Evolutionary conservation across 306 rosid species (phyloP).

Genomic region (Cyclanthera cordifolia): DNA sequence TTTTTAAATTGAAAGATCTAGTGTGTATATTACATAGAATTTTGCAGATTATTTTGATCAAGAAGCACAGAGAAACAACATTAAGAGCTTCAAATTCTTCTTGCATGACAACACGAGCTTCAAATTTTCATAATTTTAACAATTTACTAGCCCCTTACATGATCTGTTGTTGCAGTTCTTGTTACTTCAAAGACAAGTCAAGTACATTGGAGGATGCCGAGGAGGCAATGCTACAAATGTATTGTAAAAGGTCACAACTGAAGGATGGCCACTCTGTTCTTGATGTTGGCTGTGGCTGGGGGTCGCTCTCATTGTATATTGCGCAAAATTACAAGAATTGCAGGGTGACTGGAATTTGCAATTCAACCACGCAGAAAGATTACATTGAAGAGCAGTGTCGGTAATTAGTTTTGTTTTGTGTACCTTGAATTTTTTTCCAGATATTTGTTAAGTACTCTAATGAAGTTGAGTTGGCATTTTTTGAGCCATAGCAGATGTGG

Average conservation of each 20-base stretch:
- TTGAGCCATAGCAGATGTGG: neutral
- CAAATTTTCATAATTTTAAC: neutral
- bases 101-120: neutral
- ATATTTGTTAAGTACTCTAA: neutral
- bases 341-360: conserved; percentile 79
- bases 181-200: conserved; percentile 59
- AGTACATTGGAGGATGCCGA: conserved; percentile 72
- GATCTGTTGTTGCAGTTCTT: conserved; percentile 39
- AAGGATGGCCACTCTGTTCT: conserved; percentile 70
- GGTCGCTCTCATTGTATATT: conserved; percentile 59
- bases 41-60: neutral
- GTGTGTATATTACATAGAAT: neutral
- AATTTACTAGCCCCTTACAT: neutral
- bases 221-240: conserved; percentile 59
- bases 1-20: neutral
- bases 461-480: neutral
- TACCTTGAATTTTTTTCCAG: neutral
- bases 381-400: conserved; percentile 44
- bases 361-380: conserved; percentile 68
- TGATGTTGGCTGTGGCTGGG: conserved; percentile 96
- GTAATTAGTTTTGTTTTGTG: conserved; percentile 21
- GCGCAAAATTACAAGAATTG: conserved; percentile 59
- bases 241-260: conserved; percentile 56
- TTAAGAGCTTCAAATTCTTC: neutral
- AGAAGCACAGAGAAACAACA: neutral